Evolutionary conservation across 805 yeast species (phyloP), one percentile per base, ranked within the genome.

Genomic region (Millerozyma acaciae): DNA sequence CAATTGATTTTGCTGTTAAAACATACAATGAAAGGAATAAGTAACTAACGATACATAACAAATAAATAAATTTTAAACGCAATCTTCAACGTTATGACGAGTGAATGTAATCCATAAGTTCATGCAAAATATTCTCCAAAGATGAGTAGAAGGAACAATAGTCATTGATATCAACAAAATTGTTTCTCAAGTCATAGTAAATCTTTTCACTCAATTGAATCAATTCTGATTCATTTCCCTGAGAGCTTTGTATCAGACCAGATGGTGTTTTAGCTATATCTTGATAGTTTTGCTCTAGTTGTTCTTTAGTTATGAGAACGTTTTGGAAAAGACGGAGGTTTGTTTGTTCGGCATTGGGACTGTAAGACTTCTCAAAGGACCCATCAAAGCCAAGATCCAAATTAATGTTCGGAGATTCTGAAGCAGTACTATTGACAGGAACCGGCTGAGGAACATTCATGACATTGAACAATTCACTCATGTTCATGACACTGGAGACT

Each of bases 401-500:
- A 2, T n/a, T 14, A 13, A n/a, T 23, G 15, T 16, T 34, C 10
- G 7, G 22, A 9, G 10, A 6, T 13, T 31, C 20, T 6, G 21
- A 15, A 14, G 26, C 34, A 16, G 28, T 25, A 22, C 24, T 24
- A 18, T 31, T 27, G 16, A 28, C 21, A 18, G 37, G 19, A 15
- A 42, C 38, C 4, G 72, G 72, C 35, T 62, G 70, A 0, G 72
- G 69, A 3, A 66, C 72, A 41, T 65, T 61, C 68, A 66, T 63
- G 1, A 60, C 51, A 29, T 57, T 58, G 40, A 66, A 66, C 33
- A 66, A 50, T 33, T 66, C 70, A 36, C 58, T 58, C 57, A 64
- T 58, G 32, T 62, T 62, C 47, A 60, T 51, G 34, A 48, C 55
- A 1, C 68, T 67, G 6, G 63, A 51, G 5, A 62, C 57, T 42